Conservation (phyloP, 164 flowering plant genomes). For the Euptelea pleiosperma region DNA sequence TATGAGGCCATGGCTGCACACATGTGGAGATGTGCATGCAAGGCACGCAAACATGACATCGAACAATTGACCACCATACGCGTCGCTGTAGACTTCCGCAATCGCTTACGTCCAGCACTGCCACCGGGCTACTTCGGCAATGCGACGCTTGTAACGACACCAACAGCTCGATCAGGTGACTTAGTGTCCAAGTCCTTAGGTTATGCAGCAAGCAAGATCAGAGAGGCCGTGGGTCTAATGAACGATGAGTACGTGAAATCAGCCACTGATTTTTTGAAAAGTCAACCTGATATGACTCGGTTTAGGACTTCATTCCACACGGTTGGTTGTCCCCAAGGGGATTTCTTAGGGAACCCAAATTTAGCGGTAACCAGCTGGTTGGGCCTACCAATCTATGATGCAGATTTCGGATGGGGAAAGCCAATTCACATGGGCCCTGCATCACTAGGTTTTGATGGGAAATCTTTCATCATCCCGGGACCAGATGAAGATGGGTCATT, state of each 20-base stretch:
- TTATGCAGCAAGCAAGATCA: constrained; percentile 15
- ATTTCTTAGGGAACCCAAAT: constrained; percentile 33
- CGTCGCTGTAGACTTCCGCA: constrained; percentile 18
- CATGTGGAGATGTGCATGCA: constrained; percentile 33
- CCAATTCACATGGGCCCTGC: no score
- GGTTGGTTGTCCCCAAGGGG: not conserved
- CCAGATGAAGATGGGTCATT: constrained; percentile 38
- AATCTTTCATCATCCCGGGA: constrained; percentile 28
- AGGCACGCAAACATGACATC: no score
- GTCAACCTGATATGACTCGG: constrained; percentile 1
- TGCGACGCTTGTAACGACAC: constrained; percentile 7
- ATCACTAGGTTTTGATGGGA: no score
- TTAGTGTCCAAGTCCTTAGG: constrained; percentile 19
- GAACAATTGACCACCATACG: constrained; percentile 20
- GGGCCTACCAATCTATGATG: no score
- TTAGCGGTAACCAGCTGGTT: no score
- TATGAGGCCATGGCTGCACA: constrained; percentile 24
- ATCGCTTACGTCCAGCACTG: constrained; percentile 22
- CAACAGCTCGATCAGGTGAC: constrained; percentile 16
- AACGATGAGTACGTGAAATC: constrained; percentile 18
- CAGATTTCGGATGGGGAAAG: no score
- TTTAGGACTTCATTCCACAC: not conserved
- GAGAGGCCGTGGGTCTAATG: constrained; percentile 16
- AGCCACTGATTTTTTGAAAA: constrained; percentile 1
- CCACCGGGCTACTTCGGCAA: constrained; percentile 32